Evolutionary conservation across 2,329 filamentous ascomycete genomes (phyloP), one percentile per base, ranked within the genome.

Genomic region (Aspergillus sp.): DNA sequence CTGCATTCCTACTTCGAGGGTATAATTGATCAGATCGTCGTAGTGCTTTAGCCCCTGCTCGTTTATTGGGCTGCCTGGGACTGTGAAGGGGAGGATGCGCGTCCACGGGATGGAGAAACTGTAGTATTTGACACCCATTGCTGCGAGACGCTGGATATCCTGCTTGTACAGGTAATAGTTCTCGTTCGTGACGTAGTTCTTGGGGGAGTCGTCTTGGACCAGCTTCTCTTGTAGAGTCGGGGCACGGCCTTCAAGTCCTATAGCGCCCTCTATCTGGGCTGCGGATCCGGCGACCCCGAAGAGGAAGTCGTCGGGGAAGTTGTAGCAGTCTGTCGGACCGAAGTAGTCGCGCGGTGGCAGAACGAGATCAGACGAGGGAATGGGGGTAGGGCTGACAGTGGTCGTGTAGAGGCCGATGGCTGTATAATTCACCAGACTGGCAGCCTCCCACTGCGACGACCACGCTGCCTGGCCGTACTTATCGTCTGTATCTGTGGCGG

Each of bases 281-380:
- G 77, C 73, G 27, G 73, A 74, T 4, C 73, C 74, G 9, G 75
- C 74, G 40, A 78, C 73, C 1, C 77, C 77, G 64, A 77, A 79
- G 55, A 74, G 68, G 53, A 80, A 81, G 14, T 73, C 72, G 0
- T 67, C 53, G 0, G 74, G 75, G 27, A 52, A 75, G 17, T 57
- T 57, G 24, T 70, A 71, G 55, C 68, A 71, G 52, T 70, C 67
- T 0, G 60, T 66, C 0, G 80, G 77, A 0, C 73, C 74, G 55
- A 83, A 81, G 58, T 82, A 82, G 49, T 82, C 78, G 1, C 73
- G 67, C 0, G 84, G 84, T 0, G 84, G 84, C 0, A 84, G 74
- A 6, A 86, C 72, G 1, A 87, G 75, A 56, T 86, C 82, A 53
- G 72, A 80, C 1, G 75, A 82, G 0, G 83, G 80, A 1, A 87